Evolutionary conservation across 345 rosid species (phyloP).

Genomic region (Lumnitzera littorea): DNA sequence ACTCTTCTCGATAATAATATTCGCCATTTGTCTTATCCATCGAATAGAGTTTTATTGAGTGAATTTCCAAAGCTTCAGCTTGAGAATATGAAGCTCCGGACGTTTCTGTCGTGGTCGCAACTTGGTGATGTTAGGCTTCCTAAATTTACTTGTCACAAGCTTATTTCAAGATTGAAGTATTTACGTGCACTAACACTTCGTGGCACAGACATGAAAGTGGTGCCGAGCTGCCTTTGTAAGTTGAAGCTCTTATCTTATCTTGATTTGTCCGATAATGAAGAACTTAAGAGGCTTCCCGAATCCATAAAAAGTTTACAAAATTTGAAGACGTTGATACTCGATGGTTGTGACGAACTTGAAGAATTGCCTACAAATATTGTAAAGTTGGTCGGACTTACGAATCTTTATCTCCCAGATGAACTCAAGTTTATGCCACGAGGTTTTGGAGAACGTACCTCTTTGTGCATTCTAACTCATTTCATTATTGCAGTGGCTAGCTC

Average conservation of each 20-base stretch:
- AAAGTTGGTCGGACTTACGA: background rate
- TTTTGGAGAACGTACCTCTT: background rate
- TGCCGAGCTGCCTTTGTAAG: background rate
- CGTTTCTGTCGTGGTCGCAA: background rate
- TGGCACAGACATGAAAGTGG: background rate
- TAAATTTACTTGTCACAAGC: background rate
- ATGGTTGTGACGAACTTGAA: background rate
- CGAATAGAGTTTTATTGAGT: slow-evolving; percentile 2
- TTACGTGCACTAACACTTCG: background rate
- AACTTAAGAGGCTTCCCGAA: background rate
- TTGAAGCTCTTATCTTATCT: slow-evolving; percentile 3
- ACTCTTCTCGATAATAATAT: background rate
- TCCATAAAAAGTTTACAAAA: background rate
- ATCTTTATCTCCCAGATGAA: background rate
- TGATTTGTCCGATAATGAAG: background rate
- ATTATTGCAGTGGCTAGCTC: background rate
- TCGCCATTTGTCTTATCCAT: slow-evolving; percentile 10
- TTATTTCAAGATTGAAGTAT: background rate
- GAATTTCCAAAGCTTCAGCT: background rate
- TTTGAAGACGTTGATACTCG: background rate
- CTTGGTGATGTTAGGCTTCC: background rate
- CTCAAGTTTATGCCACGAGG: background rate
- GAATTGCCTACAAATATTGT: background rate
- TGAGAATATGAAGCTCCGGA: background rate
- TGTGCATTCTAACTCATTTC: background rate